phyloP scores from a whole-genome alignment of 2,329 filamentous ascomycete genomes.

The Botryotinia globosa region DNA sequence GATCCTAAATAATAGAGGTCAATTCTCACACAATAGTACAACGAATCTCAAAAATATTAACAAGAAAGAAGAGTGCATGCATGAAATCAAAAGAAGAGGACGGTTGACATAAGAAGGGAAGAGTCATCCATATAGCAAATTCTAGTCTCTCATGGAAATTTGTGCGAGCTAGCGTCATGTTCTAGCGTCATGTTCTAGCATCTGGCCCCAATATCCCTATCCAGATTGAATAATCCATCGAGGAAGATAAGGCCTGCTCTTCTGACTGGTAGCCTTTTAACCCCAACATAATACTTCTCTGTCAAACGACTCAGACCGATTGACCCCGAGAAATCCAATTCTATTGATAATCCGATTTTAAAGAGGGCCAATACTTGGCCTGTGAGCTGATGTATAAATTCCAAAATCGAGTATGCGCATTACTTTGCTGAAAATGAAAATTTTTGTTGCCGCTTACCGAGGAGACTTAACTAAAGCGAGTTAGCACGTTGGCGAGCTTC shows the following conservation, averaged over 20 bases:
- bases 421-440: neutral
- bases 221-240: neutral
- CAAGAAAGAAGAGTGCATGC: slow-evolving; percentile 2
- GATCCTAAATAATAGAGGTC: neutral
- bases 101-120: neutral
- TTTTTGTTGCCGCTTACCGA: slow-evolving; percentile 2
- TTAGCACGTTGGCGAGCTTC: neutral
- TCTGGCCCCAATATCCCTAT: neutral
- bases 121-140: neutral
- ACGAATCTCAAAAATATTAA: neutral
- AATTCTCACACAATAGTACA: neutral
- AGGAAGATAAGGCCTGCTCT: neutral
- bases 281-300: slow-evolving; percentile 8
- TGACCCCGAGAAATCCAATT: neutral
- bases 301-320: slow-evolving; percentile 4
- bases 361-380: neutral
- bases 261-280: slow-evolving; percentile 5
- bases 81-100: neutral
- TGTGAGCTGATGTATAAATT: neutral
- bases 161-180: slow-evolving; percentile 5
- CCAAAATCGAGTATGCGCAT: neutral
- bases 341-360: neutral
- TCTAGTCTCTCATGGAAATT: neutral
- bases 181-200: slow-evolving; percentile 4
- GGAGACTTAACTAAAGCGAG: neutral